A percentile compares a stretch with the other conserved stretches of the same genome.
Conservation (phyloP, 1,284 basidiomycete genomes). For the Golubevia pallescens region DNA sequence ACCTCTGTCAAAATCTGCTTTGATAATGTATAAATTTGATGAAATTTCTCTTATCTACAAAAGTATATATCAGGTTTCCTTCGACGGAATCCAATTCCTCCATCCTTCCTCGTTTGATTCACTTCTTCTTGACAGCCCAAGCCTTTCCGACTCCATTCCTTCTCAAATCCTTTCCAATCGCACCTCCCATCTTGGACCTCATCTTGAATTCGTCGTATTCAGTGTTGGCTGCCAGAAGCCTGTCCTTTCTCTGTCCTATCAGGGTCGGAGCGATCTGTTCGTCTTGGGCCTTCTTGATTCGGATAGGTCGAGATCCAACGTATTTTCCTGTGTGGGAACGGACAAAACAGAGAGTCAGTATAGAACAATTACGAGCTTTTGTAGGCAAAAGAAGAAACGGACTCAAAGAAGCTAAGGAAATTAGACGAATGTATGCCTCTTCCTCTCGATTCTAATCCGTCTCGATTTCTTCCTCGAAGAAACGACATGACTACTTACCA, state of each 20-base stretch:
- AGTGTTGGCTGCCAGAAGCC: conserved; percentile 39
- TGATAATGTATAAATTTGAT: too few relatives aligned
- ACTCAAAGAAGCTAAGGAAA: not conserved
- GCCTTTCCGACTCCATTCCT: conserved; percentile 27
- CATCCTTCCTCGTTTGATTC: not conserved
- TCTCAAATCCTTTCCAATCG: conserved; percentile 45
- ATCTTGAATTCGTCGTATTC: conserved; percentile 37
- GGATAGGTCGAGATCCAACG: conserved; percentile 54
- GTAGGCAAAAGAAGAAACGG: too few relatives aligned
- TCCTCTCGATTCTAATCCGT: too few relatives aligned
- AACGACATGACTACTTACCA: too few relatives aligned
- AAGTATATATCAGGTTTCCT: too few relatives aligned
- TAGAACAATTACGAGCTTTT: conserved; percentile 1
- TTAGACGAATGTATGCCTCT: too few relatives aligned
- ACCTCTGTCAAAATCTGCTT: too few relatives aligned
- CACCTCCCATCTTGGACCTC: conserved; percentile 56
- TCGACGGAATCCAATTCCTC: not conserved
- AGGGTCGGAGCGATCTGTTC: conserved; percentile 32
- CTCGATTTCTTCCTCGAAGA: too few relatives aligned
- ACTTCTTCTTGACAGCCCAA: conserved; percentile 20
- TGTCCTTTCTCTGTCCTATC: conserved; percentile 59
- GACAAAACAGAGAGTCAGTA: not conserved
- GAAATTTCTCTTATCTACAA: too few relatives aligned
- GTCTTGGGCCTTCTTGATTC: conserved; percentile 57
- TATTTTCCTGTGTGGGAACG: conserved; percentile 32